phyloP scores from a whole-genome alignment of 2,329 filamentous ascomycete genomes.

The Diaporthe sp. region DNA sequence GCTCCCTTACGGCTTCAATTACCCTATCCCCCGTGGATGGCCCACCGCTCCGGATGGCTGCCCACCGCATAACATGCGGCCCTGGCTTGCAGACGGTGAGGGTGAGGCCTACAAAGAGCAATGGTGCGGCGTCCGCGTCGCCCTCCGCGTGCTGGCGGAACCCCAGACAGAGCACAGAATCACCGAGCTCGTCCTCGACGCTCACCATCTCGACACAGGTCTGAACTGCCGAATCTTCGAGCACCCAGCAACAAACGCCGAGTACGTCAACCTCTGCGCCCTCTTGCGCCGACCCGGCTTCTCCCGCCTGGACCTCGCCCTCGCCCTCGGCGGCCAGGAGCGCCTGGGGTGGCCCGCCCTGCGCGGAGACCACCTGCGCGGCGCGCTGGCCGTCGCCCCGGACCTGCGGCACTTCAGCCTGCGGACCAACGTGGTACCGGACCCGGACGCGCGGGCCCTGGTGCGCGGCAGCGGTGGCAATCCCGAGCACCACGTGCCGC shows the following conservation, averaged over 20 bases:
- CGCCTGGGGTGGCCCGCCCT: conserved; percentile 37
- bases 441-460: neutral
- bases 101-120: conserved; percentile 42
- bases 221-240: conserved; percentile 52
- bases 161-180: conserved; percentile 45
- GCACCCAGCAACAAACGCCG: conserved; percentile 40
- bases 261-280: conserved; percentile 46
- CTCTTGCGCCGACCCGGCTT: conserved; percentile 48
- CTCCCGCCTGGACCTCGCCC: conserved; percentile 47
- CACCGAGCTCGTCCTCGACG: conserved; percentile 53
- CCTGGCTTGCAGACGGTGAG: neutral
- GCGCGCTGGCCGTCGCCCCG: conserved; percentile 40
- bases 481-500: conserved; percentile 39
- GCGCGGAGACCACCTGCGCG: conserved; percentile 41
- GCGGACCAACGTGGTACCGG: conserved; percentile 40
- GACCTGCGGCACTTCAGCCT: conserved; percentile 47
- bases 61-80: neutral
- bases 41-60: conserved; percentile 19
- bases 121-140: conserved; percentile 52
- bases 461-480: neutral
- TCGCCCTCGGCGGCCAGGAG: conserved; percentile 41
- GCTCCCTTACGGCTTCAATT: conserved; percentile 56
- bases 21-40: conserved; percentile 54
- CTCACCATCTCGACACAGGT: conserved; percentile 48
- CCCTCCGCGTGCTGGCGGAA: conserved; percentile 47